Base-by-base conservation (phyloP, 2,329 filamentous ascomycete species). In the Monosporascus sp. region DNA sequence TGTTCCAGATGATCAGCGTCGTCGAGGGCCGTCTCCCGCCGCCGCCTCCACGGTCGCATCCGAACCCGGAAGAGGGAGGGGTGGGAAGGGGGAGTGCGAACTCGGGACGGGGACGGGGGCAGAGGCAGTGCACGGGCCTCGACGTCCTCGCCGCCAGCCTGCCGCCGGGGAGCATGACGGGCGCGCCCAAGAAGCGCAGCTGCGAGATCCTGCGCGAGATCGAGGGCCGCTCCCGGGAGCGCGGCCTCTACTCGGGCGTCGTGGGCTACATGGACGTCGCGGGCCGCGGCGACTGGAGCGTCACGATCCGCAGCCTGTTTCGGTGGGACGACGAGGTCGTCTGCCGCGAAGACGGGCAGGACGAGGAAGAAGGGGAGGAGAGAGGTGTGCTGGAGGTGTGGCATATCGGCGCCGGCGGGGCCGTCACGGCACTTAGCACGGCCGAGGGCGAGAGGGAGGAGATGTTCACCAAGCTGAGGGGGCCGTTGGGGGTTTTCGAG, bases 111-210 rank as follows among this genome's bases (percentile, higher is more conserved):
- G 11, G 57, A 18, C 50, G 52, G 11, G 52, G 31, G n/a, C 47
- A 49, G 35, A 67, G 48, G n/a, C 54, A 60, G 7, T 75, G 80
- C 54, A 83, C 83, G 0, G 89, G 88, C 1, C 75, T 94, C 37
- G 87, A 93, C 54, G 87, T 93, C 4, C 80, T 97, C 0, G 82
- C 87, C 0, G 80, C 85, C 7, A 88, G 86, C 48, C 77, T 97
- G 1, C 93, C 94, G 0, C 91, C 94, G 0, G 93, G 94, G 0
- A 93, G 88, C 63, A 97, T 97, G 94, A 97, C 93, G 2, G 94
- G 94, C 7, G 93, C 93, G 1, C 94, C 93, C 0, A 97, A 97
- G 76, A 92, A 93, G 72, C 82, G 93, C 48, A 93, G 88, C 58
- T 97, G 93, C 68, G 87, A 96, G 74, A 80, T 97, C 47, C 75